Evolutionary conservation across 2,329 filamentous ascomycete genomes (phyloP).

Genomic region (Knoxdaviesia proteae): DNA sequence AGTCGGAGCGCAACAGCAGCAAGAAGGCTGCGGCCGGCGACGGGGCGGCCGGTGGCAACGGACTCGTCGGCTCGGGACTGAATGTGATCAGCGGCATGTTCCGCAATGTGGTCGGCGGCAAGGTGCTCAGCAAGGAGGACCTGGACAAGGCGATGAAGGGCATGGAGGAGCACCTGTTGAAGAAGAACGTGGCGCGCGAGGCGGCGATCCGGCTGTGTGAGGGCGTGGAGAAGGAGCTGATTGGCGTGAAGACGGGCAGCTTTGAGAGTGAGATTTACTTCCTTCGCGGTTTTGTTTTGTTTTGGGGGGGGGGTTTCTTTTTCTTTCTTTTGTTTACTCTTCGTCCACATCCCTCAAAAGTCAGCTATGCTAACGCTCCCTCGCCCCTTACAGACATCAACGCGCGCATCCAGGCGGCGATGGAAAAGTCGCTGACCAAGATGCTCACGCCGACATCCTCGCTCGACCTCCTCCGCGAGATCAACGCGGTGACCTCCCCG

Average conservation of each 20-base stretch:
- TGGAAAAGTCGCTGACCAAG: constrained; percentile 81
- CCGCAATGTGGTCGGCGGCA: constrained; percentile 85
- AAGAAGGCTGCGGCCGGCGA: constrained; percentile 23
- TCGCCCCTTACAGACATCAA: constrained; percentile 37
- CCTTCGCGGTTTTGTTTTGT: background rate
- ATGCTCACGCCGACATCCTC: constrained; percentile 93
- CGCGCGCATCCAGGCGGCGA: constrained; percentile 61
- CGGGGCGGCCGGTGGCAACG: constrained; percentile 23
- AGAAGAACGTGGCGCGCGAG: constrained; percentile 92
- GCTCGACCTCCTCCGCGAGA: constrained; percentile 82
- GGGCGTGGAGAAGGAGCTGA: constrained; percentile 71
- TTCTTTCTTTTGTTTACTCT: constrained; percentile 9
- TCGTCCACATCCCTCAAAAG: background rate
- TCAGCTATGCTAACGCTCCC: constrained; percentile 5
- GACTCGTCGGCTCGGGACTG: constrained; percentile 59
- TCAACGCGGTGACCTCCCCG: constrained; percentile 55
- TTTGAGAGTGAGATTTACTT: constrained; percentile 44
- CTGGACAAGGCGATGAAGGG: constrained; percentile 81
- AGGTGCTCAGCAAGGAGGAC: constrained; percentile 73
- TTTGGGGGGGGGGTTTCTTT: background rate
- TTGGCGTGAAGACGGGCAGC: constrained; percentile 76
- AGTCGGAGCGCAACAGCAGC: constrained; percentile 25
- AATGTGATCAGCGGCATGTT: constrained; percentile 76
- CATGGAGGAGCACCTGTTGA: constrained; percentile 86
- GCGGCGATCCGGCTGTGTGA: constrained; percentile 80